Base-by-base conservation (phyloP, 495 filamentous ascomycete genomes). In the Hyaloscypha hepaticicola region DNA sequence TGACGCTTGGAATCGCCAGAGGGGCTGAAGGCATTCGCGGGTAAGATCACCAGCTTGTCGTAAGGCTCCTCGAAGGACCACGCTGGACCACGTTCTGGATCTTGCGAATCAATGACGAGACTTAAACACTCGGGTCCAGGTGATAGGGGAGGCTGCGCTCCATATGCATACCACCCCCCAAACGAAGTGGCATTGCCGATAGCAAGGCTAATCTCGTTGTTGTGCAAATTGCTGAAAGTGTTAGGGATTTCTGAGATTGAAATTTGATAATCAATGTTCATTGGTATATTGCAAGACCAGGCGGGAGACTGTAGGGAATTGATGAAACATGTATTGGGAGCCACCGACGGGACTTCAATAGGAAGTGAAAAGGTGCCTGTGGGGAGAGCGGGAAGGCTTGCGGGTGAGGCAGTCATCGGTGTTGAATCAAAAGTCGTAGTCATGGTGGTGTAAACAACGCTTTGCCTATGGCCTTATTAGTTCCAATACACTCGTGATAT, bases 1-100 rank as follows among this genome's bases (percentile, higher is more conserved):
- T 57, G 55, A 65, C 55, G 69, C 55, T 71, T 71, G 22, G 22
- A 51, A 19, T 51, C 28, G 59, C 59, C 33, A 2, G 19, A 24
- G 5, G 26, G 51, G 56, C 69, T 60, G 58, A 88, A 75, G 31
- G 81, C 77, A 1, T 78, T 73, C 60, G 90, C 82, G 1, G 79
- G 82, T 1, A 96, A 68, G 31, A 97, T 82, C n/a, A 96, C 87
- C 19, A 91, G 75, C 74, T 97, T 97, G 77, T 94, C 84, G 69
- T 93, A 95, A 8, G 77, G 64, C 28, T 88, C 69, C 65, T 84
- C 79, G 69, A 92, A 90, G 67, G 88, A 90, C 74, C 85, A 90
- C 5, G 92, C 91, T 2, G 91, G 89, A 3, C 93, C 93, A 62
- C 85, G 77, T 34, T 73, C 72, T 22, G 79, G 72, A 63, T 89